Conservation (phyloP, 2,329 filamentous ascomycete species). For the Leptoxyphium fumago region DNA sequence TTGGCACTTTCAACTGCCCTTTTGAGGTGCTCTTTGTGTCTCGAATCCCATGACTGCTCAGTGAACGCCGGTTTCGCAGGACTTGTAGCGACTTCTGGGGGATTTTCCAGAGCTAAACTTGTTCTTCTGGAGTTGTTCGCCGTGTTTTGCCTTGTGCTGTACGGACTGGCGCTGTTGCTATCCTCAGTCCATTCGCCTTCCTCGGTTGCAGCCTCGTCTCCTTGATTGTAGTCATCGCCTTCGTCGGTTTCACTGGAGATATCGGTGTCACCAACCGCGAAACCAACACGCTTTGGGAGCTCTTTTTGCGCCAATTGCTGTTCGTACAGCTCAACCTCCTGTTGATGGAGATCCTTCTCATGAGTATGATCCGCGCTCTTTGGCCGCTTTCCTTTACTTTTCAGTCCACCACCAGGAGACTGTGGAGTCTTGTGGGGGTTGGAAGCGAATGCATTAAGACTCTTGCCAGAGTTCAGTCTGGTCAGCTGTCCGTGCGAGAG, state of each 20-base stretch:
- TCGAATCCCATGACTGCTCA: background rate
- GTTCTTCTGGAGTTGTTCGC: constrained; percentile 21
- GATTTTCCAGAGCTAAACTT: constrained; percentile 7
- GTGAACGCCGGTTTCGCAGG: background rate
- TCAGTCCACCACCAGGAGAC: constrained; percentile 1
- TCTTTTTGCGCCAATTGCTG: constrained; percentile 10
- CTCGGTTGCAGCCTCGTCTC: constrained; percentile 16
- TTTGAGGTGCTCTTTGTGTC: background rate
- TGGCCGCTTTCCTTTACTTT: constrained; percentile 16
- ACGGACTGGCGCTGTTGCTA: constrained; percentile 21
- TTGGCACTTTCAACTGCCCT: background rate
- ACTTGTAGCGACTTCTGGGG: background rate
- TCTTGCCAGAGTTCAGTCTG: constrained; percentile 25
- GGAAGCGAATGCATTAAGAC: constrained; percentile 14
- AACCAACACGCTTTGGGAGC: constrained; percentile 17
- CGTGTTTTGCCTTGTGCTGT: constrained; percentile 22
- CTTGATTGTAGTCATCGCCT: constrained; percentile 4
- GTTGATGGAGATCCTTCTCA: constrained; percentile 15
- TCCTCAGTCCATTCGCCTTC: constrained; percentile 24
- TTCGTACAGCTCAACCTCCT: constrained; percentile 12
- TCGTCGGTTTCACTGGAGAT: constrained; percentile 11
- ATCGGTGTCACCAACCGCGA: constrained; percentile 16
- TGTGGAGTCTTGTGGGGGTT: constrained; percentile 9
- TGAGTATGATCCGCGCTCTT: constrained; percentile 15
- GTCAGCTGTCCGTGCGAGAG: constrained; percentile 32